phyloP scores from a whole-genome alignment of 1,139 yeast species.

The Saccharomycopsis hybrid region DNA sequence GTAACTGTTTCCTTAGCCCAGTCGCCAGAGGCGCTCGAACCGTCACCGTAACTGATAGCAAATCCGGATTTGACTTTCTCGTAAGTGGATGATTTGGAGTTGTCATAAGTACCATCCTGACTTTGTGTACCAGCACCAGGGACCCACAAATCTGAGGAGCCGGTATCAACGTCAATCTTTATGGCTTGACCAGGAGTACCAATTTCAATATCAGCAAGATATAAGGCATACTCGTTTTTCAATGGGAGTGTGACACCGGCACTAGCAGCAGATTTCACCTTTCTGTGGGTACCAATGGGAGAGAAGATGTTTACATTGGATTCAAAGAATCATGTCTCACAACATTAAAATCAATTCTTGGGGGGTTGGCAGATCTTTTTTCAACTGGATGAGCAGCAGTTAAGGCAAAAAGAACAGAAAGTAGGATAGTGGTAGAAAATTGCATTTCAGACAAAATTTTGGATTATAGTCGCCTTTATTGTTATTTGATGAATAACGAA shows the following conservation, averaged over 20 bases:
- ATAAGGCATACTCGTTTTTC: conserved; percentile 29
- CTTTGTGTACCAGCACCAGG: conserved; percentile 25
- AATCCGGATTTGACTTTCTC: conserved; percentile 19
- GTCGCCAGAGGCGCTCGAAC: conserved; percentile 20
- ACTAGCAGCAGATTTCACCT: conserved; percentile 9
- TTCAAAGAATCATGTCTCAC: conserved; percentile 6
- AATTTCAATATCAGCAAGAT: conserved; percentile 37
- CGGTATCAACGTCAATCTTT: conserved; percentile 54
- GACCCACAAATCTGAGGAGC: conserved; percentile 67
- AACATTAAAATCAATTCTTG: conserved; percentile 12
- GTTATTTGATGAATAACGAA: too few species aligned
- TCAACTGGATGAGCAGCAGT: conserved; percentile 12
- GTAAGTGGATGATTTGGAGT: conserved; percentile 36
- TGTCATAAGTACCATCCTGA: conserved; percentile 42
- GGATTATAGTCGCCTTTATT: too few species aligned
- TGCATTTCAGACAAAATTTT: conserved; percentile 2
- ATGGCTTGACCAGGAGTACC: conserved; percentile 52
- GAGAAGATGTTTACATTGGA: not conserved
- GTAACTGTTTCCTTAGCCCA: conserved; percentile 32
- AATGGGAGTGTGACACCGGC: conserved; percentile 20
- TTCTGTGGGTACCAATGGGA: conserved; percentile 10
- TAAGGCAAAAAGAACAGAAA: conserved; percentile 13
- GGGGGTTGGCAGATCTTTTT: conserved; percentile 1
- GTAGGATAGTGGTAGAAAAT: conserved; percentile 10
- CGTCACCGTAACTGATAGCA: conserved; percentile 24